These are phyloP conservation scores for Poa pratensis DNA, from an alignment of 176 grass and related monocot genomes.

Conservation along the genomic window DNA sequence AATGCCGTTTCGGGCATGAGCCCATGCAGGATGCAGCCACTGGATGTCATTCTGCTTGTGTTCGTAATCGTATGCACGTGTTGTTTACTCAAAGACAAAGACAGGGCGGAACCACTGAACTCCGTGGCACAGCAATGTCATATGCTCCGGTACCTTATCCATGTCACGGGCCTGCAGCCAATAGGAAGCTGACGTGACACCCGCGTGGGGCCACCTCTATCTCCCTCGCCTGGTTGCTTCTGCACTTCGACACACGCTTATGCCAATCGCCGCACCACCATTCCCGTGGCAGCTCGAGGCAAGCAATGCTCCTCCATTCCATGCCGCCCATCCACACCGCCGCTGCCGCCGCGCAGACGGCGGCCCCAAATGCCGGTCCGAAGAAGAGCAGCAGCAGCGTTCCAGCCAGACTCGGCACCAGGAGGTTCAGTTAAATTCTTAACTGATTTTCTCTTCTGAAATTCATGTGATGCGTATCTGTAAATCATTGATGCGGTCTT, in stretches of 20 bases:
- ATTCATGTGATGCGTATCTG: neutral
- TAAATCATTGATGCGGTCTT: neutral
- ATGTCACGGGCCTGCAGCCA: constrained; percentile 37
- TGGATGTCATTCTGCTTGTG: neutral
- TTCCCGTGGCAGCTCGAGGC: neutral
- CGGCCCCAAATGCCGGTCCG: neutral
- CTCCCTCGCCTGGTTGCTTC: constrained; percentile 19
- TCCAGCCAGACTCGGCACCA: constrained; percentile 17
- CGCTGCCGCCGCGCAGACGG: neutral
- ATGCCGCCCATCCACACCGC: constrained; percentile 36
- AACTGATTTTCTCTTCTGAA: neutral
- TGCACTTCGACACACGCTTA: neutral
- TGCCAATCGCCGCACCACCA: neutral
- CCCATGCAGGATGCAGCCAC: too few relatives aligned
- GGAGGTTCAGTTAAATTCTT: constrained; percentile 25
- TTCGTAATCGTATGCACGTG: neutral
- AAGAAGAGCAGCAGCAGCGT: constrained; percentile 25
- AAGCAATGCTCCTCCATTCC: constrained; percentile 53
- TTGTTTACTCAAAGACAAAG: neutral
- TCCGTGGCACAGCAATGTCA: constrained; percentile 45
- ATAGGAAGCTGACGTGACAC: constrained; percentile 34
- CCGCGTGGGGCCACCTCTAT: constrained; percentile 51
- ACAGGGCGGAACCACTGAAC: neutral
- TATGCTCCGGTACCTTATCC: constrained; percentile 57
- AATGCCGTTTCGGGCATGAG: too few relatives aligned